Conservation (phyloP, 176 grass and related monocot species). For the Otatea glauca region DNA sequence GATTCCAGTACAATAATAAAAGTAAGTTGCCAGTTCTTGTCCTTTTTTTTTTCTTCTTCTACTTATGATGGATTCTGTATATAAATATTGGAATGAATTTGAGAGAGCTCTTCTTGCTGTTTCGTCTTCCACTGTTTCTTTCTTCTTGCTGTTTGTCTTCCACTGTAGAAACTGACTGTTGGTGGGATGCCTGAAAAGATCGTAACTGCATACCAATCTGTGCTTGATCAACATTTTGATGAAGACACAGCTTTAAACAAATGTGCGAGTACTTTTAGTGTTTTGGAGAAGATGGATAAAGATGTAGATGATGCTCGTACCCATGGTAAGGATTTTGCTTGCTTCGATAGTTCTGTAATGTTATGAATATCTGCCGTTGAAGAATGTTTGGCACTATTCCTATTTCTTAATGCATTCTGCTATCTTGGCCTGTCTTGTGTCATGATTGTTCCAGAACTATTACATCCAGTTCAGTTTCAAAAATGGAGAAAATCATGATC, state of each 20-base stretch:
- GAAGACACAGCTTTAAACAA: conserved; percentile 84
- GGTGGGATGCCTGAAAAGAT: conserved; percentile 92
- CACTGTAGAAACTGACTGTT: conserved; percentile 80
- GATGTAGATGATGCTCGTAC: conserved; percentile 66
- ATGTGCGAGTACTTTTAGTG: conserved; percentile 59
- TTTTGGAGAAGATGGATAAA: conserved; percentile 81
- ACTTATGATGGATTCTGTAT: conserved; percentile 31
- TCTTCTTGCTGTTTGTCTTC: conserved; percentile 35
- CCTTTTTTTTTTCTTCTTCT: conserved; percentile 26
- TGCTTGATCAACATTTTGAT: conserved; percentile 75
- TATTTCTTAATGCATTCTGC: conserved; percentile 14
- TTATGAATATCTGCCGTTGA: conserved; percentile 9
- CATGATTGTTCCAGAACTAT: background rate
- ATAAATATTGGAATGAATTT: conserved; percentile 34
- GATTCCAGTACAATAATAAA: conserved; percentile 71
- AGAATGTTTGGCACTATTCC: conserved; percentile 19
- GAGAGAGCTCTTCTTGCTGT: conserved; percentile 26
- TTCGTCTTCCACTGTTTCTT: no score
- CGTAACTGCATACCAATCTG: conserved; percentile 70
- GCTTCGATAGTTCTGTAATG: conserved; percentile 16
- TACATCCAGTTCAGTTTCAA: conserved; percentile 7
- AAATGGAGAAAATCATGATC: conserved; percentile 21
- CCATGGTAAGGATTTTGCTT: conserved; percentile 62
- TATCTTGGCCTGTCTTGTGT: conserved; percentile 6
- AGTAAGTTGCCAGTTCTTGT: conserved; percentile 59